Base-by-base conservation (phyloP, 2,329 filamentous ascomycete species). In the Colletotrichum echinochloae region DNA sequence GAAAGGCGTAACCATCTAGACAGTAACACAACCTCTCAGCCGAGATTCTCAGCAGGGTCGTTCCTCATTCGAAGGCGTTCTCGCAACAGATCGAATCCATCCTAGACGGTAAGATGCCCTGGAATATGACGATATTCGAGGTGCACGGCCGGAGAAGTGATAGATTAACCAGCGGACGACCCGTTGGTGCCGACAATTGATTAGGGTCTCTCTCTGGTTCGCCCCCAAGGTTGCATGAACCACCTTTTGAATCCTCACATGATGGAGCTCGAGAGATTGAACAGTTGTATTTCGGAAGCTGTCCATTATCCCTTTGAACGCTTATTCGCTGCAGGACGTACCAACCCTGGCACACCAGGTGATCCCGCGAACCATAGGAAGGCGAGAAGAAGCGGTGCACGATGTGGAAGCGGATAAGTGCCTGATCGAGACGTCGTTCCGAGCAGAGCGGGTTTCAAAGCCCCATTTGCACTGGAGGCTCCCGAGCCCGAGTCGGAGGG, bases 311-410 rank as follows among this genome's bases (percentile, higher is more conserved):
- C 41, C 48, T 28, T 41, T 26, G 59, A 41, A 41, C 41, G 28
- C 46, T 39, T 28, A 54, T 65, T 68, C 52, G 60, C 23, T 26
- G 54, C 33, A 46, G 33, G 6, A 59, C 54, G 18, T 65, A 65
- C 66, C 66, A 54, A 55, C 54, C 60, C 66, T 48, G 66, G 60
- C n/a, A 67, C 65, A 60, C 60, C 52, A 20, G 35, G 26, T 33
- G 39, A 54, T 44, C 44, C 26, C 46, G 33, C 33, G 30, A 49
- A 60, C 46, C 57, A 35, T 23, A 26, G 18, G 26, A 44, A n/a
- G n/a, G 26, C 41, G 30, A 44, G 60, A 33, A 39, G 30, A 46
- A 28, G 11, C 37, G 33, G n/a, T 26, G 37, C 35, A 46, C 12
- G 54, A 41, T 18, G 20, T n/a, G 20, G 37, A 39, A 39, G 37